A percentile compares a stretch with the other conserved stretches of the same genome.
These are phyloP conservation scores for Alternaria rosae DNA, from an alignment of 2,329 filamentous ascomycete species.

Conservation along the genomic window DNA sequence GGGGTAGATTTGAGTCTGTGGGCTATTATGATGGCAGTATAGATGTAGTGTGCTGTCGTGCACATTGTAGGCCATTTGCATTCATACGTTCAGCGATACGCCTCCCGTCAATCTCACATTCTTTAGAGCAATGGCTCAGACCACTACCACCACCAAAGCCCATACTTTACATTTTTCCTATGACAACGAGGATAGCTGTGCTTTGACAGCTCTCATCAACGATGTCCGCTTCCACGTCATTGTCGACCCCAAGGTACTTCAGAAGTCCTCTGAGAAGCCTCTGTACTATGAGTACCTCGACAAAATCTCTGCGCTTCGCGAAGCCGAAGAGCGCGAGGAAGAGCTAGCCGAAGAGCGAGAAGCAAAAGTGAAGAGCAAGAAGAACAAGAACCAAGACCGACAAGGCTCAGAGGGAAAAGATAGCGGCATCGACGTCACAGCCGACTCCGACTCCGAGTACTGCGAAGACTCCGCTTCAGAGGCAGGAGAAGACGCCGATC, in stretches of 20 bases:
- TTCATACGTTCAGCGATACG: neutral
- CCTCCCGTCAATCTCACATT: neutral
- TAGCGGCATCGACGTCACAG: conserved; percentile 25
- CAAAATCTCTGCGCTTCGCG: conserved; percentile 20
- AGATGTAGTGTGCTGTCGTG: neutral
- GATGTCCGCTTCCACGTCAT: conserved; percentile 29
- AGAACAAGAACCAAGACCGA: neutral
- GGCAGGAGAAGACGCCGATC: conserved; percentile 20
- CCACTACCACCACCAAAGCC: conserved; percentile 7
- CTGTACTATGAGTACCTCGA: conserved; percentile 29
- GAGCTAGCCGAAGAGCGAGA: conserved; percentile 11
- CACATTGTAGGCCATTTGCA: neutral
- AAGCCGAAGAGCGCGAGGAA: conserved; percentile 23
- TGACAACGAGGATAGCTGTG: conserved; percentile 22
- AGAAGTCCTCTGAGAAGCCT: conserved; percentile 21
- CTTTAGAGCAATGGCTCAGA: conserved; percentile 16
- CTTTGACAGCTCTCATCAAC: conserved; percentile 26
- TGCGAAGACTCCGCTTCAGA: conserved; percentile 14
- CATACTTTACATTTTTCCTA: conserved; percentile 23
- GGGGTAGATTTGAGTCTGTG: neutral
- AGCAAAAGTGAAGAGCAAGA: neutral
- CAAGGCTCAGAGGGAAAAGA: conserved; percentile 20
- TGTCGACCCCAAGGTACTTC: conserved; percentile 13
- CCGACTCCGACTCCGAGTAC: conserved; percentile 17
- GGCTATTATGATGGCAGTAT: neutral